A percentile compares a stretch with the other conserved stretches of the same genome.
Conservation (phyloP, 2,329 filamentous ascomycete genomes). For the Lachnellula arida region DNA sequence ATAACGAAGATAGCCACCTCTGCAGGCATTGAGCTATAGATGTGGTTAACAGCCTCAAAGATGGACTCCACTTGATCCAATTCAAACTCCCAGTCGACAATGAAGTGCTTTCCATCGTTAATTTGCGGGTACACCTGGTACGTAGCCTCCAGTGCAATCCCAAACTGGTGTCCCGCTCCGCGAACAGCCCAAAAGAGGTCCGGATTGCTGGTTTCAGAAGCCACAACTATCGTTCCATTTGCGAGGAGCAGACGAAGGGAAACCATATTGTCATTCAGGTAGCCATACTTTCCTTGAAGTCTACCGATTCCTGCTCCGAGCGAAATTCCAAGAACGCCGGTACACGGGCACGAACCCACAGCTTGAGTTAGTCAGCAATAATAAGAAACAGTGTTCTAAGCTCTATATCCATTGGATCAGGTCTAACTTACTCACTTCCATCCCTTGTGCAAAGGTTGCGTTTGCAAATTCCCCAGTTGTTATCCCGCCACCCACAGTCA, state of each 20-base stretch:
- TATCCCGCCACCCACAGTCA: too few species aligned
- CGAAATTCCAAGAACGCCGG: too few species aligned
- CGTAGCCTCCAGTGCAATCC: constrained; percentile 46
- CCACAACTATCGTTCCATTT: constrained; percentile 44
- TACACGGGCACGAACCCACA: too few species aligned
- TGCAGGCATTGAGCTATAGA: constrained; percentile 33
- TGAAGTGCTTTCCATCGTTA: constrained; percentile 30
- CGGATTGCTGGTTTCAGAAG: constrained; percentile 33
- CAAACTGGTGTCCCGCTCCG: constrained; percentile 56
- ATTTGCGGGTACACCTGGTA: constrained; percentile 38
- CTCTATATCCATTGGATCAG: too few species aligned
- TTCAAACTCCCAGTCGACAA: constrained; percentile 39
- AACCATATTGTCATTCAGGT: constrained; percentile 42
- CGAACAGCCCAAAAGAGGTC: constrained; percentile 54
- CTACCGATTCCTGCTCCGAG: constrained; percentile 57
- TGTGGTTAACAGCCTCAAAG: constrained; percentile 43
- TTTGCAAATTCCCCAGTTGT: too few species aligned
- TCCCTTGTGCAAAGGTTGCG: too few species aligned
- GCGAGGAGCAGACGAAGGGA: constrained; percentile 46
- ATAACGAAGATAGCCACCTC: too few species aligned
- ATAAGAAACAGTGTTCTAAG: too few species aligned
- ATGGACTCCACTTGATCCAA: constrained; percentile 42
- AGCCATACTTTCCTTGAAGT: constrained; percentile 49
- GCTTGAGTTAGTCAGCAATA: too few species aligned
- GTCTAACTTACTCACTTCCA: too few species aligned